These are phyloP conservation scores for Cryphonectria carpinicola DNA, from an alignment of 2,329 filamentous ascomycete genomes.

Conservation along the genomic window DNA sequence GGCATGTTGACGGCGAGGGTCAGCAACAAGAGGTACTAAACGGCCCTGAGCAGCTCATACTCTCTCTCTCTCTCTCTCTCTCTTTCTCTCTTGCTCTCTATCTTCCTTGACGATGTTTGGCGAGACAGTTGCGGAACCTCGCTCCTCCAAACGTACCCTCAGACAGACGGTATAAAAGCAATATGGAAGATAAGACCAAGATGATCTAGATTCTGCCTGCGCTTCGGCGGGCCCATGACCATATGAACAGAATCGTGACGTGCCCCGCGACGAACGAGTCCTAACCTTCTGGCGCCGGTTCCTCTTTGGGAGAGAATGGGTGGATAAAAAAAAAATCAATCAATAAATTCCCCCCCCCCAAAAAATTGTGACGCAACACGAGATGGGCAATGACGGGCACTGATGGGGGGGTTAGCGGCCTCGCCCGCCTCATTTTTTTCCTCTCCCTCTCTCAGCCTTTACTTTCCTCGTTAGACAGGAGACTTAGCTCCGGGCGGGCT, in stretches of 20 bases:
- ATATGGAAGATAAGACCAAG: neutral
- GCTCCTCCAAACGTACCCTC: neutral
- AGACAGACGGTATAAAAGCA: neutral
- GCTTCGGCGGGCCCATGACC: constrained; percentile 1
- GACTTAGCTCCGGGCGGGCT: neutral
- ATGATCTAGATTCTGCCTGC: neutral
- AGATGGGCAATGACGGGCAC: neutral
- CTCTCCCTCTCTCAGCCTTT: too few relatives aligned
- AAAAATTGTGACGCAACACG: constrained; percentile 19
- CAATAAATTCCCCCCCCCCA: neutral
- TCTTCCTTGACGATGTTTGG: neutral
- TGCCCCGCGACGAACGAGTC: neutral
- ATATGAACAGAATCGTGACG: constrained; percentile 10
- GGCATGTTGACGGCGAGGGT: constrained; percentile 15
- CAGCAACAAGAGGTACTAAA: constrained; percentile 3
- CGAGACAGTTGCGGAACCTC: neutral
- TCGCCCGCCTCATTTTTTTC: constrained; percentile 1
- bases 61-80: neutral
- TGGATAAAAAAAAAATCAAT: neutral
- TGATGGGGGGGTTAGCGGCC: neutral
- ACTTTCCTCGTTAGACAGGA: neutral
- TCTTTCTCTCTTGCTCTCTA: neutral
- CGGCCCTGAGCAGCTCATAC: constrained; percentile 22
- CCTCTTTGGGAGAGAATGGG: neutral
- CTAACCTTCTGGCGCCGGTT: neutral